A percentile compares a stretch with the other conserved stretches of the same genome.
Conservation (phyloP, 202 grass and related monocot genomes). For the Setaria viridis region DNA sequence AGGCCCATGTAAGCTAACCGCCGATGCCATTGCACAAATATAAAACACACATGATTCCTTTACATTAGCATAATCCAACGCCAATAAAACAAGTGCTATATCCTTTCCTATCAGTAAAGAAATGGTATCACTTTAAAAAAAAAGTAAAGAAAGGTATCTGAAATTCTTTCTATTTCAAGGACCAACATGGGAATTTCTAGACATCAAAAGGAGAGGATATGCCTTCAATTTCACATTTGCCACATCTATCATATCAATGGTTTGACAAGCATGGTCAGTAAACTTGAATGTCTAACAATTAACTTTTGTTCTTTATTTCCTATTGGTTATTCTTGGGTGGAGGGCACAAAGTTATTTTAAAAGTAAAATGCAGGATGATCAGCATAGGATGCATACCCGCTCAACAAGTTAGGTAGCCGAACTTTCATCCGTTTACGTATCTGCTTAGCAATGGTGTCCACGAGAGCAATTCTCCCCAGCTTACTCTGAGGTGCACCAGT, state of each 20-base stretch:
- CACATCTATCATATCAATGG: background rate
- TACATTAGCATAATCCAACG: background rate
- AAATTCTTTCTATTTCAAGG: background rate
- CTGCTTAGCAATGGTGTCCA: conserved; percentile 92
- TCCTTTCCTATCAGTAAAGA: conserved; percentile 13
- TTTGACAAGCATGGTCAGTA: background rate
- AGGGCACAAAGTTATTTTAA: background rate
- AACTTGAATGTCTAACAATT: background rate
- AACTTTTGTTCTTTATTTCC: background rate
- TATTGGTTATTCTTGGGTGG: background rate
- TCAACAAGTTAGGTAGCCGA: conserved; percentile 80
- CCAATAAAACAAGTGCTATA: background rate
- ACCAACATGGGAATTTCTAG: background rate
- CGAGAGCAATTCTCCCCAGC: conserved; percentile 92
- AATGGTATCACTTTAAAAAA: background rate
- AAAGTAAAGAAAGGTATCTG: background rate
- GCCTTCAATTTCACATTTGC: conserved; percentile 8
- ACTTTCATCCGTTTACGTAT: conserved; percentile 95
- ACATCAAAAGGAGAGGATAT: background rate
- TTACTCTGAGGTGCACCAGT: conserved; percentile 77
- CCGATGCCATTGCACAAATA: background rate
- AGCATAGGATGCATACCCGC: conserved; percentile 58
- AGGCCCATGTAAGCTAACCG: conserved; percentile 7
- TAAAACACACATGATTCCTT: background rate
- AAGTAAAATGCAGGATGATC: background rate